Evolutionary conservation across 768 basidiomycete species (phyloP), one percentile per base, ranked within the genome.

Genomic region (Pulveroboletus sp.): DNA sequence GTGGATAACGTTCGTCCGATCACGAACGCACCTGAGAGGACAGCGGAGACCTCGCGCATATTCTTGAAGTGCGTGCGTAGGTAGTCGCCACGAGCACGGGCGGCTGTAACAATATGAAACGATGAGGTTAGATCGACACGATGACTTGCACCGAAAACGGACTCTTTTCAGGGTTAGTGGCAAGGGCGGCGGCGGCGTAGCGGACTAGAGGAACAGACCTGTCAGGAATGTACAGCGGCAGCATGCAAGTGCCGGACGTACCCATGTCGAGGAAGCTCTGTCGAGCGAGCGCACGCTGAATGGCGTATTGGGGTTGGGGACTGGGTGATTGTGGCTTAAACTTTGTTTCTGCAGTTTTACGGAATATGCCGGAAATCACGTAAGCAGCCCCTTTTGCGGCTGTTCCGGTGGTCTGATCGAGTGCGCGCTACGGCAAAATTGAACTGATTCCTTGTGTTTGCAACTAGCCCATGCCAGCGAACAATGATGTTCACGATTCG

Each of bases 51-150:
- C 75, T 99, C 96, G 57, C 91, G 86, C 92, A 96, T 98, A 83
- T 98, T 99, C 87, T 99, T 99, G 85, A 96, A 99, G 78, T 97
- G 95, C 42, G 96, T 98, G 64, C 94, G 90, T 67, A 96, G 83
- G 81, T 97, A 93, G 77, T 95, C 93, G 64, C 93, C 93, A 65
- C 89, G 88, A 52, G 94, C 88, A 67, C 82, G 87, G 65, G 94
- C 85, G 70, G 89, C 92, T 95, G 69, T 35, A 69, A 43, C 57
- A 53, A 50, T 31, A 33, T 12, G 39, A 37, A 2, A 38, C 43
- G 40, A 36, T 46, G 32, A 12, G 26, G 46, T 59, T 37, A 59
- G 46, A 58, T 57, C 42, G 33, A 43, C 21, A 8, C 0, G 11
- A n/a, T 31, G 24, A 39, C 17, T 26, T 39, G 11, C 6, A 35